These are phyloP conservation scores for Vitis hybrid DNA, from an alignment of 177 flowering plant genomes.

Conservation along the genomic window DNA sequence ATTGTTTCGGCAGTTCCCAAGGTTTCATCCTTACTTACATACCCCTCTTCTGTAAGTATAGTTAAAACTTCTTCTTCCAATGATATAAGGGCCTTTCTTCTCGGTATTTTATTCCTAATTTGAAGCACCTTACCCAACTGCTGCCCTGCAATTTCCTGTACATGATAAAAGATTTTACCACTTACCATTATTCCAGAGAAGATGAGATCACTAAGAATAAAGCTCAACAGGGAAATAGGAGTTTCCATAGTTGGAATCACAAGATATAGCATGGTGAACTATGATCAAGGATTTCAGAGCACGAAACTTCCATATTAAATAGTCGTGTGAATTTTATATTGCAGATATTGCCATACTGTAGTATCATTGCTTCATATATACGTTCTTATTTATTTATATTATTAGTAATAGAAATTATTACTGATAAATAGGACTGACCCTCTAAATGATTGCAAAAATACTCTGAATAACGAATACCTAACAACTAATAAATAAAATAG, in stretches of 20 bases:
- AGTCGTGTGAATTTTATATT: too few species aligned
- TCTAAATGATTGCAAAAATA: too few species aligned
- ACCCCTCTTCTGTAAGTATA: constrained; percentile 83
- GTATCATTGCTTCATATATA: too few species aligned
- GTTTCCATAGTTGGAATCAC: background rate
- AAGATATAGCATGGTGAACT: background rate
- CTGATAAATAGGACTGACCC: too few species aligned
- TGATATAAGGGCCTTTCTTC: constrained; percentile 78
- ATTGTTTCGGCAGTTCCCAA: constrained; percentile 38
- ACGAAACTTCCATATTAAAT: background rate
- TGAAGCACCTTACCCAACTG: constrained; percentile 70
- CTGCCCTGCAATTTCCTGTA: constrained; percentile 85
- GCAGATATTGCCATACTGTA: background rate
- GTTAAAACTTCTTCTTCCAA: constrained; percentile 74
- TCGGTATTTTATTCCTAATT: constrained; percentile 72
- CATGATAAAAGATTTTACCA: constrained; percentile 3
- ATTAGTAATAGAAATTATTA: too few species aligned
- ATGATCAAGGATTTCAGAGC: background rate
- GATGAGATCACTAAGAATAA: background rate
- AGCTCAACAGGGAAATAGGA: background rate
- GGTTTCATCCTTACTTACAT: constrained; percentile 53
- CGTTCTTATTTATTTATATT: too few species aligned
- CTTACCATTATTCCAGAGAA: background rate
- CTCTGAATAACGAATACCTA: too few species aligned
- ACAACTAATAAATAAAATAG: too few species aligned